Evolutionary conservation across 306 rosid species (phyloP).

Genomic region (Cucurbita pepo): DNA sequence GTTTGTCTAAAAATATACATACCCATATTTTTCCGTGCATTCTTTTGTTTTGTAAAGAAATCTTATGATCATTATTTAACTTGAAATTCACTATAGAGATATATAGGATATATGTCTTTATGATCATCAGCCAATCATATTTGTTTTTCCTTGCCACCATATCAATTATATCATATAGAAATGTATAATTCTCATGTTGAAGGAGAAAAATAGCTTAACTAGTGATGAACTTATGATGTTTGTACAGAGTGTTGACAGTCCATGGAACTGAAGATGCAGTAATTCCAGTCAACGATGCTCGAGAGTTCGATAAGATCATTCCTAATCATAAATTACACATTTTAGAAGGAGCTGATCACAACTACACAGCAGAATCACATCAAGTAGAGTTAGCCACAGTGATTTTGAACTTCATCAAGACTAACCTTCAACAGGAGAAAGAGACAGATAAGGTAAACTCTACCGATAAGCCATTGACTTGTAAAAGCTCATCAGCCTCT

Average conservation of each 20-base stretch:
- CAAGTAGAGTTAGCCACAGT: constrained; percentile 35
- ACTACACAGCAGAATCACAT: constrained; percentile 17
- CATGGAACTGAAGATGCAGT: constrained; percentile 43
- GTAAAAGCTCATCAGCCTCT: not conserved
- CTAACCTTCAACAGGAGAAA: constrained; percentile 19
- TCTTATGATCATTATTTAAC: not conserved
- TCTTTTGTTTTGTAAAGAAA: not conserved
- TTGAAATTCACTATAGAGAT: not conserved
- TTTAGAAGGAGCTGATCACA: constrained; percentile 54
- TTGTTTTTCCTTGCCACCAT: not conserved
- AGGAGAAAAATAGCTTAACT: not conserved
- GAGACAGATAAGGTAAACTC: not conserved
- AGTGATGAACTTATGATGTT: not conserved
- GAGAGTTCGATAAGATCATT: constrained; percentile 46
- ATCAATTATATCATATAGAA: not conserved
- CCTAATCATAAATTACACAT: constrained; percentile 49
- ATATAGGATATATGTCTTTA: not conserved
- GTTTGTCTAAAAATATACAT: no score
- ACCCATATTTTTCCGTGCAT: no score
- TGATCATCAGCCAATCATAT: not conserved
- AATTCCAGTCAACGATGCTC: constrained; percentile 43
- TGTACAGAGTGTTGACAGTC: constrained; percentile 45
- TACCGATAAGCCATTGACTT: not conserved
- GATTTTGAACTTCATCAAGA: constrained; percentile 31
- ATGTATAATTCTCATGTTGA: not conserved